A percentile compares a stretch with the other conserved stretches of the same genome.
Evolutionary conservation across 768 basidiomycete species (phyloP).

Genomic region (Pleurotus sapidus): DNA sequence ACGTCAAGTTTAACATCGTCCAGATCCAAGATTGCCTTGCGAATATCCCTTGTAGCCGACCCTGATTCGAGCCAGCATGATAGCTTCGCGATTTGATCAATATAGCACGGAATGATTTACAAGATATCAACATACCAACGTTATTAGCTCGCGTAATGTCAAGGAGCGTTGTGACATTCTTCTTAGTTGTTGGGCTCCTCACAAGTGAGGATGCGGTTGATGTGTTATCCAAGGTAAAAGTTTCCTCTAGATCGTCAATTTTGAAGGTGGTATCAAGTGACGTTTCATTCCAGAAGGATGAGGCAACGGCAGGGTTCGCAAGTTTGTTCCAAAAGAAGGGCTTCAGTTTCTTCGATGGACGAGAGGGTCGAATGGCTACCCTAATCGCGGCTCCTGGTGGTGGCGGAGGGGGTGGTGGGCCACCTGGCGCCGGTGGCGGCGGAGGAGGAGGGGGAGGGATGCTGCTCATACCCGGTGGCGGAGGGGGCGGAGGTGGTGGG

Average conservation of each 20-base stretch:
- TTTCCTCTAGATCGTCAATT: constrained; percentile 69
- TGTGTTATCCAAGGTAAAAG: constrained; percentile 59
- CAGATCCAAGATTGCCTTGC: constrained; percentile 66
- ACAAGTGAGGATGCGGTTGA: constrained; percentile 37
- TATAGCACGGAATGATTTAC: constrained; percentile 8
- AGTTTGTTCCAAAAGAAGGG: constrained; percentile 94
- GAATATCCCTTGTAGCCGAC: constrained; percentile 61
- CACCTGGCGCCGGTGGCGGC: constrained; percentile 19
- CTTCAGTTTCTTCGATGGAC: constrained; percentile 61
- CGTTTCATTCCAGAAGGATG: constrained; percentile 74
- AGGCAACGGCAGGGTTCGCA: constrained; percentile 29
- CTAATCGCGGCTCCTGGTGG: constrained; percentile 32
- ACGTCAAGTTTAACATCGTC: constrained; percentile 65
- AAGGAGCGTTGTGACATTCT: constrained; percentile 66
- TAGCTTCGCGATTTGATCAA: constrained; percentile 41
- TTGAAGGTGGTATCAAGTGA: constrained; percentile 42
- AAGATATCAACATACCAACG: constrained; percentile 48
- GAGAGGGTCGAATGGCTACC: constrained; percentile 24
- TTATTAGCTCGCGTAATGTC: constrained; percentile 85
- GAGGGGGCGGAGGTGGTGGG: constrained; percentile 18
- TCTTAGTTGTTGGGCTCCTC: constrained; percentile 36
- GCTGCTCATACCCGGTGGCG: constrained; percentile 19
- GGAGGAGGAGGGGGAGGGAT: constrained; percentile 36
- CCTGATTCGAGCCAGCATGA: constrained; percentile 82
- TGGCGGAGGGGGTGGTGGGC: constrained; percentile 33